Conservation (phyloP, 352 stramenopile genomes). For the Pythium sukuiense region DNA sequence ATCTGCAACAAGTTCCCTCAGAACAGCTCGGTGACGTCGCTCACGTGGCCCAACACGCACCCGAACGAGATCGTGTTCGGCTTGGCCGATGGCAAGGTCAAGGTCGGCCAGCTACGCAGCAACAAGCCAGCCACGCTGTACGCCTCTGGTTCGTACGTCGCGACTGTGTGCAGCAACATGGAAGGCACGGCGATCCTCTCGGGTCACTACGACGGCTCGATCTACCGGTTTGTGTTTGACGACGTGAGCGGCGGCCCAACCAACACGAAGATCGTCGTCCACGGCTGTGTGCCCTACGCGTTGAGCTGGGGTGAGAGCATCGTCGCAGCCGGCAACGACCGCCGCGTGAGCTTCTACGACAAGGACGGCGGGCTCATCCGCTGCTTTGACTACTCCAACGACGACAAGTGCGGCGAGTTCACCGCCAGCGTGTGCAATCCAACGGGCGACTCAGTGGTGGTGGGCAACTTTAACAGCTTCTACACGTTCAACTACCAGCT, state of each 20-base stretch:
- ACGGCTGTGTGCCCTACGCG: conserved; percentile 89
- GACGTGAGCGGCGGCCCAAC: conserved; percentile 75
- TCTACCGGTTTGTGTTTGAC: conserved; percentile 93
- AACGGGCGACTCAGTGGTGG: conserved; percentile 89
- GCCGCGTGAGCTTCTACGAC: conserved; percentile 92
- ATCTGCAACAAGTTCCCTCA: conserved; percentile 96
- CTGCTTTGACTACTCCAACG: conserved; percentile 90
- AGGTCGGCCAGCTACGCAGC: conserved; percentile 90
- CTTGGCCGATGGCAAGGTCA: conserved; percentile 92
- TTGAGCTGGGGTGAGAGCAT: conserved; percentile 91
- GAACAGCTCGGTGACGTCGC: conserved; percentile 75
- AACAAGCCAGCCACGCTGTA: conserved; percentile 94
- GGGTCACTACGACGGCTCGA: conserved; percentile 90
- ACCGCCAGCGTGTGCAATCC: conserved; percentile 85
- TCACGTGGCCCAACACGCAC: conserved; percentile 90
- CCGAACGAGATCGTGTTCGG: conserved; percentile 95
- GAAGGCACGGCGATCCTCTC: conserved; percentile 89
- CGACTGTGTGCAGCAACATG: conserved; percentile 80
- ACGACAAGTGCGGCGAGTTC: conserved; percentile 84
- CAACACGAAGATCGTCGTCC: conserved; percentile 87
- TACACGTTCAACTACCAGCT: conserved; percentile 89
- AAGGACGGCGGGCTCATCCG: conserved; percentile 77
- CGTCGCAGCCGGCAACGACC: conserved; percentile 90
- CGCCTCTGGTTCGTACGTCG: conserved; percentile 79
- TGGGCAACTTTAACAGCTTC: conserved; percentile 94